Conservation (phyloP, 345 rosid species). For the Alliaria petiolata region DNA sequence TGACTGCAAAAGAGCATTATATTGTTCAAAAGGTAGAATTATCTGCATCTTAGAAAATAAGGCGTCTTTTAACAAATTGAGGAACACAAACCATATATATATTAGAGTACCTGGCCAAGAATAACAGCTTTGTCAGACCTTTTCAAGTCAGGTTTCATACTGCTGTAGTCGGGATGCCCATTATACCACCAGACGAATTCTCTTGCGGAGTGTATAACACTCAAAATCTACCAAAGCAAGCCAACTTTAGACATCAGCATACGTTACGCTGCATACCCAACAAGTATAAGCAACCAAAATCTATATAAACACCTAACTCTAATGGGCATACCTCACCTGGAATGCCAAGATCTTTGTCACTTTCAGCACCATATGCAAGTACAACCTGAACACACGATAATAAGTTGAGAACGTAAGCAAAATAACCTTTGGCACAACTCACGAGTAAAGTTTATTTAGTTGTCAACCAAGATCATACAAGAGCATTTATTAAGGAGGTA, state of each 20-base stretch:
- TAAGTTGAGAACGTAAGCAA: neutral
- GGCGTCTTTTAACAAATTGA: neutral
- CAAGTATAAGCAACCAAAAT: conserved; percentile 1
- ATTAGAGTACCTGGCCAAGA: conserved; percentile 67
- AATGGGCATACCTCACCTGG: conserved; percentile 70
- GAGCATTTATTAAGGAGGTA: neutral
- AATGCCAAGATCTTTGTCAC: conserved; percentile 75
- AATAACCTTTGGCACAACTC: neutral
- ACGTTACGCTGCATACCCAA: neutral
- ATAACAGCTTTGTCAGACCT: conserved; percentile 70
- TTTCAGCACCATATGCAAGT: conserved; percentile 96
- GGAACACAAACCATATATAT: too few relatives aligned
- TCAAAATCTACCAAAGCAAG: conserved; percentile 43
- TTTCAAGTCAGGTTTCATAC: conserved; percentile 66
- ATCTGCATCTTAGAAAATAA: neutral
- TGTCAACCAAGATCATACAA: neutral
- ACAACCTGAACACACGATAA: conserved; percentile 58
- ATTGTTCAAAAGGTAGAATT: neutral
- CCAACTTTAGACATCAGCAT: neutral
- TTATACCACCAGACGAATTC: conserved; percentile 99
- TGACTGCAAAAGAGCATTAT: neutral
- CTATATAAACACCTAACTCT: too few relatives aligned
- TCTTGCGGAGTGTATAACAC: conserved; percentile 78
- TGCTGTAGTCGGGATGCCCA: conserved; percentile 78
- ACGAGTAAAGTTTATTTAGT: neutral